A percentile compares a stretch with the other conserved stretches of the same genome.
Conservation (phyloP, 345 rosid species). For the Limnanthes douglasii region DNA sequence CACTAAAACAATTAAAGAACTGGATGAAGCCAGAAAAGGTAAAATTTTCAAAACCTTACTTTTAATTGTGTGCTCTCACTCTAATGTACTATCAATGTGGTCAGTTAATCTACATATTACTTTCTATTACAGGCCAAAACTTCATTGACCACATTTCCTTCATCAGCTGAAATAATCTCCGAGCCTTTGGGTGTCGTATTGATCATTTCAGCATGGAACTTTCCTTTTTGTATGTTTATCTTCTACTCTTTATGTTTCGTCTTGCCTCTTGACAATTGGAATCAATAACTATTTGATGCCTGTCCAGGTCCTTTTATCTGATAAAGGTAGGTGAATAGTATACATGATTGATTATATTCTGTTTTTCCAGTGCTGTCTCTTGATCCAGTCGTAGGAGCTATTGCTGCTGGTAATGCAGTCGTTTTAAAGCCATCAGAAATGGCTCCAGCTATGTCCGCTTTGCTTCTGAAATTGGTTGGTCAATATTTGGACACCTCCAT, state of each 20-base stretch:
- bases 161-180: conserved; percentile 79
- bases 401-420: conserved; percentile 84
- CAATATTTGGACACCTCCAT: conserved; percentile 62
- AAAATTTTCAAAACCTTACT: not conserved
- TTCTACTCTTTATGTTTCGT: conserved; percentile 4
- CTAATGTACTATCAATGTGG: not conserved
- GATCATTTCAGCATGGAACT: conserved; percentile 93
- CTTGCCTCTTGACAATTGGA: not conserved
- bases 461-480: conserved; percentile 47
- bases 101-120: conserved; percentile 1
- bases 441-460: conserved; percentile 63
- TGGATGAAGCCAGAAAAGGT: conserved; percentile 92
- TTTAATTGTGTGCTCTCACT: conserved; percentile 3
- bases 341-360: not conserved
- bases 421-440: conserved; percentile 92
- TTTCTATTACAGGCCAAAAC: conserved; percentile 51
- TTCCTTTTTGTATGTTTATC: conserved; percentile 60
- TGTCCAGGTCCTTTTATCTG: no score
- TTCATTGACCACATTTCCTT: conserved; percentile 61
- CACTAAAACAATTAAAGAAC: conserved; percentile 46
- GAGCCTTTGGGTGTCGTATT: conserved; percentile 92
- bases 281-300: not conserved
- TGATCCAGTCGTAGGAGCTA: conserved; percentile 91
- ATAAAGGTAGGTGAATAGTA: no score
- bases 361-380: conserved; percentile 52